A percentile compares a stretch with the other conserved stretches of the same genome.
These are phyloP conservation scores for Taphrina betulina DNA, from an alignment of 1,139 yeast species.

Conservation along the genomic window DNA sequence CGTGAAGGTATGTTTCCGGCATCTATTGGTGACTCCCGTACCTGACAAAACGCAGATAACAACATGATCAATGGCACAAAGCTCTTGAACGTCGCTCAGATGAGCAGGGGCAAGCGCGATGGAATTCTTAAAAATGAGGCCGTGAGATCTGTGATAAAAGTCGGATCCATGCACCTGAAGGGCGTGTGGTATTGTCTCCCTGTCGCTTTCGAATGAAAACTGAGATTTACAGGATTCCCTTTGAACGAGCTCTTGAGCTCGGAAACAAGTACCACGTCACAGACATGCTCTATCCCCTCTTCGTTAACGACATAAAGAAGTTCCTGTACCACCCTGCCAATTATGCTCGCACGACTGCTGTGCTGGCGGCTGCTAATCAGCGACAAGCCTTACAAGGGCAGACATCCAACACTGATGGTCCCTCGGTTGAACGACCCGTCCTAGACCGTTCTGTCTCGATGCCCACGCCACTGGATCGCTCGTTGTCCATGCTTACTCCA, in stretches of 20 bases:
- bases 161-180: slow-evolving; percentile 94
- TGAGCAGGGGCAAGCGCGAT: slow-evolving; percentile 95
- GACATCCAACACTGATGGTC: neutral
- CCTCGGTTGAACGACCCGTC: slow-evolving; percentile 10
- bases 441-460: slow-evolving; percentile 23
- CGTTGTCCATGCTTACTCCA: slow-evolving; percentile 22
- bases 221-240: slow-evolving; percentile 61
- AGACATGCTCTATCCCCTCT: slow-evolving; percentile 79
- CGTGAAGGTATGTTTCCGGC: slow-evolving; percentile 55
- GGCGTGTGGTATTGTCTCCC: slow-evolving; percentile 90
- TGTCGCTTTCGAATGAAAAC: no score
- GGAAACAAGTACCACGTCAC: slow-evolving; percentile 88
- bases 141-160: slow-evolving; percentile 86
- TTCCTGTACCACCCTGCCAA: slow-evolving; percentile 43
- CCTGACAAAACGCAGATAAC: no score
- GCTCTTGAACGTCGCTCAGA: slow-evolving; percentile 83
- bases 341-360: slow-evolving; percentile 45
- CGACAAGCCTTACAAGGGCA: slow-evolving; percentile 40
- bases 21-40: no score
- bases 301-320: slow-evolving; percentile 75
- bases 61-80: slow-evolving; percentile 94
- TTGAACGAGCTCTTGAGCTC: slow-evolving; percentile 86
- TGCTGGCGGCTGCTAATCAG: slow-evolving; percentile 45
- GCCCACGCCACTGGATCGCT: slow-evolving; percentile 26
- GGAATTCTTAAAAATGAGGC: slow-evolving; percentile 89